Conservation (phyloP, 129 eudicot genomes). For the Logfia minima region DNA sequence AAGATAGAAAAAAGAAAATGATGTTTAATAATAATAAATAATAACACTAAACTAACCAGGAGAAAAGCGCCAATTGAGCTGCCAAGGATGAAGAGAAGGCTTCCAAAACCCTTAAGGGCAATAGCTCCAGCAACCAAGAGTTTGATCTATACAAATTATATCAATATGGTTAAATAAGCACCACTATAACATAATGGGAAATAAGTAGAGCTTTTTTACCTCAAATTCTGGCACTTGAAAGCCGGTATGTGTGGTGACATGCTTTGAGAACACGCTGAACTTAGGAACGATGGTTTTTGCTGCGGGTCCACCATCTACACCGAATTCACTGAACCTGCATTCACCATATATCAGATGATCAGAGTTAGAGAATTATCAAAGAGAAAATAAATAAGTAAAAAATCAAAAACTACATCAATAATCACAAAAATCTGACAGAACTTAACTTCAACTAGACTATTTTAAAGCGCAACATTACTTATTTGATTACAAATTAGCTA, state of each 20-base stretch:
- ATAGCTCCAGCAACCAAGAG: conserved; percentile 56
- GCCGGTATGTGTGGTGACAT: conserved; percentile 57
- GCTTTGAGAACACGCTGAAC: conserved; percentile 52
- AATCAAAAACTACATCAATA: background rate
- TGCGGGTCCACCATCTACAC: conserved; percentile 71
- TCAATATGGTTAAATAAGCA: background rate
- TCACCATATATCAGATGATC: conserved; percentile 7
- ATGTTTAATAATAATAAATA: background rate
- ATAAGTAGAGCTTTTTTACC: conserved; percentile 29
- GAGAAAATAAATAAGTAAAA: background rate
- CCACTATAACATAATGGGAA: background rate
- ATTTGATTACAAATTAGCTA: background rate
- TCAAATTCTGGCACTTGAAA: conserved; percentile 55
- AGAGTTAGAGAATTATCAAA: background rate
- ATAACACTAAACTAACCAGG: conserved; percentile 39
- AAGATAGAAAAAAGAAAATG: background rate
- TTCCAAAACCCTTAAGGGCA: conserved; percentile 59
- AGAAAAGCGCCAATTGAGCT: conserved; percentile 68
- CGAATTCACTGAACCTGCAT: conserved; percentile 57
- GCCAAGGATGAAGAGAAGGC: conserved; percentile 63
- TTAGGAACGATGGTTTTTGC: conserved; percentile 59
- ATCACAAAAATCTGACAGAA: background rate
- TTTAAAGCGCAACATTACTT: background rate
- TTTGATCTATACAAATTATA: conserved; percentile 45
- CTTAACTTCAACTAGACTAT: background rate